Percentiles rank a stretch among this genome's conserved stretches.
phyloP scores from a whole-genome alignment of 2,329 filamentous ascomycete species.

The Ophiostoma himal-ulmi region DNA sequence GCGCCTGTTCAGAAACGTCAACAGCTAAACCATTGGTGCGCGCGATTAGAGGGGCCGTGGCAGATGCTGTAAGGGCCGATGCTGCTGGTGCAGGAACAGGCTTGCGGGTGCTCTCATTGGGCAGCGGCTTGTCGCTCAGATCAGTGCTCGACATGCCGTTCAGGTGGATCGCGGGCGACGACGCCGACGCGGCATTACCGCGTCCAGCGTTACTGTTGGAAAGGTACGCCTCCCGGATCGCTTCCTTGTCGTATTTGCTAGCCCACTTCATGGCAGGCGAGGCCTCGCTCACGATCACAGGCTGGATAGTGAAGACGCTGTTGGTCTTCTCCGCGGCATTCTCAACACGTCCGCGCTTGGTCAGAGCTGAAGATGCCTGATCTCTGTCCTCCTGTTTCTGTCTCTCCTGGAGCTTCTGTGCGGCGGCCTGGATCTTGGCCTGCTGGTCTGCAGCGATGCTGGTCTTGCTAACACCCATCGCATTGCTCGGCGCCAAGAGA shows the following conservation, averaged over 20 bases:
- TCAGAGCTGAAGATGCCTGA: constrained; percentile 35
- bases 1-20: constrained; percentile 36
- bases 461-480: constrained; percentile 60
- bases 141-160: constrained; percentile 20
- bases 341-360: constrained; percentile 51
- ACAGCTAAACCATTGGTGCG: neutral
- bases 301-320: constrained; percentile 83
- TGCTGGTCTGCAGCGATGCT: constrained; percentile 89
- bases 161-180: constrained; percentile 21
- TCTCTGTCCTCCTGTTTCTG: constrained; percentile 53
- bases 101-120: constrained; percentile 9
- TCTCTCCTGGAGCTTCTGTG: constrained; percentile 70
- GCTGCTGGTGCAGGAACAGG: constrained; percentile 10
- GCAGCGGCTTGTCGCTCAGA: neutral
- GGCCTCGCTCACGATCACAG: constrained; percentile 76
- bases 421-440: constrained; percentile 85
- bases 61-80: neutral
- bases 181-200: constrained; percentile 37
- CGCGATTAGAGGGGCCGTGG: neutral
- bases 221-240: constrained; percentile 80
- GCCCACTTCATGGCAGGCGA: constrained; percentile 97
- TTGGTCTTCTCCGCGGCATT: constrained; percentile 65
- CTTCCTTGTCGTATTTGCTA: constrained; percentile 85
- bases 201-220: constrained; percentile 66
- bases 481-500: constrained; percentile 38